phyloP scores from a whole-genome alignment of 2,329 filamentous ascomycete genomes.

The Dactylellina leptospora region DNA sequence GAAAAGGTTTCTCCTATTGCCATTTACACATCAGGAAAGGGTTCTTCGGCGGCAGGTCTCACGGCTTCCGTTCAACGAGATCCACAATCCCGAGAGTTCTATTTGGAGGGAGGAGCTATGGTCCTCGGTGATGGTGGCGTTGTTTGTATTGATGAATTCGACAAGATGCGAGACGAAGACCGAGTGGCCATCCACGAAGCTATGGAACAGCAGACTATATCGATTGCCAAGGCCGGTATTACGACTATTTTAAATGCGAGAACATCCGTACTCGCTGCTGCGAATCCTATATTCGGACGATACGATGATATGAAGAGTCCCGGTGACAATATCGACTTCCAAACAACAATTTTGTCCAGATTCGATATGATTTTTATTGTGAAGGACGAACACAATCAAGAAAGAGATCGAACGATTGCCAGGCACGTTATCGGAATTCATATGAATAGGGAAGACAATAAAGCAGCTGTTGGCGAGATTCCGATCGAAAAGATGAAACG shows the following conservation, averaged over 20 bases:
- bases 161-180: conserved; percentile 99
- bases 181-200: conserved; percentile 98
- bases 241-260: conserved; percentile 96
- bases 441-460: conserved; percentile 75
- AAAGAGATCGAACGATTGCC: conserved; percentile 90
- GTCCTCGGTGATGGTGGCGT: conserved; percentile 96
- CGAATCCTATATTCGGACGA: conserved; percentile 95
- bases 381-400: conserved; percentile 88
- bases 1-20: conserved; percentile 95
- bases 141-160: conserved; percentile 98
- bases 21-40: conserved; percentile 98
- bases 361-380: conserved; percentile 99
- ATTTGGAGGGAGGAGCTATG: conserved; percentile 97
- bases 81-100: conserved; percentile 90
- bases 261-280: conserved; percentile 92
- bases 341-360: conserved; percentile 95
- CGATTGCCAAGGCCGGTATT: conserved; percentile 97
- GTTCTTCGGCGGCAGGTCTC: conserved; percentile 94
- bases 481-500: conserved; percentile 96
- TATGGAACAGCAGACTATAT: conserved; percentile 99
- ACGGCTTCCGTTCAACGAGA: conserved; percentile 97
- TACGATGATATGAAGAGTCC: conserved; percentile 98
- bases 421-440: conserved; percentile 98
- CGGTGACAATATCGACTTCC: conserved; percentile 98
- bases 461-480: conserved; percentile 82